These are phyloP conservation scores for Erysimum cheiri DNA, from an alignment of 441 rosid genomes.

Conservation along the genomic window DNA sequence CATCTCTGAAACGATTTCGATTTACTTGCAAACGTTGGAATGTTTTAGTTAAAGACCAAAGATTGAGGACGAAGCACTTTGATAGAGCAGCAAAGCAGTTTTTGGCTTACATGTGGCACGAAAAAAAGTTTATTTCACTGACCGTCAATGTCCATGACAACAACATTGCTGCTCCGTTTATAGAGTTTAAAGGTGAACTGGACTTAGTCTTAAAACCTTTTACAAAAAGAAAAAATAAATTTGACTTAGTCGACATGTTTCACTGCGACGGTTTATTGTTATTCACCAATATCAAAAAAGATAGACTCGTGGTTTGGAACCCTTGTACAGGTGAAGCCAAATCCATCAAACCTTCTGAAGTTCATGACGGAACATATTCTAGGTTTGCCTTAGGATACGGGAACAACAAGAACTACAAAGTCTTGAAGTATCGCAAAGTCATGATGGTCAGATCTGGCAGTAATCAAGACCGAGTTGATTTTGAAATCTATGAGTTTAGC, in stretches of 20 bases:
- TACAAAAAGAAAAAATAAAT: too few species aligned
- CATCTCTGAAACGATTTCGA: too few species aligned
- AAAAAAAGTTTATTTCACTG: not conserved
- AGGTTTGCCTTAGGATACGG: slow-evolving; percentile 9
- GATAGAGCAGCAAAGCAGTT: slow-evolving; percentile 3
- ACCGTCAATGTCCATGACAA: not conserved
- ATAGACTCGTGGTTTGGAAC: not conserved
- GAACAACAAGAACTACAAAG: not conserved
- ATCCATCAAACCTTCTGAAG: too few species aligned
- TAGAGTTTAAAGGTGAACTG: not conserved
- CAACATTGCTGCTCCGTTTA: too few species aligned
- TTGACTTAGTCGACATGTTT: not conserved
- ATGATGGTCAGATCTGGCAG: too few species aligned
- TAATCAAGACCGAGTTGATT: not conserved
- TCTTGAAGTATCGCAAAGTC: not conserved
- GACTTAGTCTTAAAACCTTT: not conserved
- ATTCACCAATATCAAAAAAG: not conserved
- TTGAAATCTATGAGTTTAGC: slow-evolving; percentile 12
- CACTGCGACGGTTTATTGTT: not conserved
- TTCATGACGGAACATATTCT: not conserved
- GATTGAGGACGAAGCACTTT: slow-evolving; percentile 1
- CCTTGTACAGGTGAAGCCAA: not conserved
- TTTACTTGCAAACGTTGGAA: not conserved
- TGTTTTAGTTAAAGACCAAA: not conserved
- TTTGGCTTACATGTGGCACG: not conserved